Evolutionary conservation across 1,284 basidiomycete species (phyloP), one percentile per base, ranked within the genome.

Genomic region (Moniliophthora roreri): DNA sequence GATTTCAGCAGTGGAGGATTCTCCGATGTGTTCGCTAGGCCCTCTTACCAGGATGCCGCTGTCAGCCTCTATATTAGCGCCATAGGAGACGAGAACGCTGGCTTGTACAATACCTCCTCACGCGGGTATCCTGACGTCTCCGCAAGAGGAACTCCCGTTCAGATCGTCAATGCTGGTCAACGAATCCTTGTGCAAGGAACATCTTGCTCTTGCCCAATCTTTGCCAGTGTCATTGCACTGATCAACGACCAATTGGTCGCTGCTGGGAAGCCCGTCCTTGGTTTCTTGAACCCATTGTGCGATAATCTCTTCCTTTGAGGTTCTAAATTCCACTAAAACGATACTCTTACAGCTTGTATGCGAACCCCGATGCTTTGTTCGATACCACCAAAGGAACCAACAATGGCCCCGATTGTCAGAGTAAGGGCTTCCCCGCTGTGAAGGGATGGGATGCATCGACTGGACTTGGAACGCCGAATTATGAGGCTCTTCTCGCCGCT

Each of bases 51-150:
- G 55, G 50, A 58, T 9, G 48, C 55, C 0, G 66, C 60, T 11
- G 65, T 67, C 13, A 58, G 59, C 50, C 66, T 61, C 11, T 77
- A 65, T 52, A 64, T 72, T 46, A 55, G 46, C 8, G 62, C 61
- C 9, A 60, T 74, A 26, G 70, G 67, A 3, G 53, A 26, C 37
- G 63, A 66, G 18, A 67, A 71, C 58, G 46, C 63, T 26, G 69
- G 71, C 18, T 1, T 51, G 46, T 63, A 60, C 59, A 65, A 64
- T 41, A 65, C 65, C 9, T 51, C 55, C 15, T 69, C 71, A 2
- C 65, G 73, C 21, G 73, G 55, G 6, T 74, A 68, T 59, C 74
- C 74, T 1, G 74, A 75, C 47, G 64, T 76, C 15, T 56, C 72
- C 2, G 70, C 72, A 2, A 70, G 72, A 49, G 72, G 71, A 41